Percentiles rank a stretch among this genome's conserved stretches.
Conservation (phyloP, 2,329 filamentous ascomycete species). For the Diaporthe sp. region DNA sequence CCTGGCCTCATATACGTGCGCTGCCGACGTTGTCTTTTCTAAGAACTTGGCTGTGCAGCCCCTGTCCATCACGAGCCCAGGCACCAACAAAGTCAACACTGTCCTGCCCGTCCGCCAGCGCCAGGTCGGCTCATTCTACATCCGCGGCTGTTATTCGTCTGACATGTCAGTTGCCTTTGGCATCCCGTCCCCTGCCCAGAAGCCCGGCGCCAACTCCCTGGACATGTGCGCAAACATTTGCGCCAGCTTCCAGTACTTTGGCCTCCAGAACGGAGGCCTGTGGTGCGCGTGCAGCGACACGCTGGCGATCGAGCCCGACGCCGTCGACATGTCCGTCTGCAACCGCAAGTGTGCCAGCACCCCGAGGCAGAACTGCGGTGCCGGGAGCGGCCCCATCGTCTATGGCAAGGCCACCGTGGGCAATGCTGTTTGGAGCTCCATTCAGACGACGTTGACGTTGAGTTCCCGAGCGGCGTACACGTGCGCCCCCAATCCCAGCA, state of each 20-base stretch:
- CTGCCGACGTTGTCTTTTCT: neutral
- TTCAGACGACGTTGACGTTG: neutral
- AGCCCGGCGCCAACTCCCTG: neutral
- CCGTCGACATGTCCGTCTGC: neutral
- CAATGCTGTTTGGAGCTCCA: neutral
- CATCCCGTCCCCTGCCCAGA: neutral
- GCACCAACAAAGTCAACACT: neutral
- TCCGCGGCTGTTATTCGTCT: neutral
- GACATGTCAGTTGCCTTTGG: neutral
- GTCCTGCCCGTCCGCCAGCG: neutral
- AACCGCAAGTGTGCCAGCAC: neutral
- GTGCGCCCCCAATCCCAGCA: neutral
- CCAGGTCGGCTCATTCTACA: conserved; percentile 1
- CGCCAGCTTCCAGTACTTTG: neutral
- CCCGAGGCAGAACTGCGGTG: neutral
- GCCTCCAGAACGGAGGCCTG: neutral
- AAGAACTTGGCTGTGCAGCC: neutral
- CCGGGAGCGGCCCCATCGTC: neutral
- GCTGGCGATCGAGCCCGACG: neutral
- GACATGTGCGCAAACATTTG: neutral
- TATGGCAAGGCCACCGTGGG: neutral
- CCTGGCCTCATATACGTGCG: conserved; percentile 43
- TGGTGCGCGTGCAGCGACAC: neutral
- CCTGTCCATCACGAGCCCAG: neutral
- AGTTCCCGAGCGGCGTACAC: neutral